Evolutionary conservation across 345 rosid species (phyloP).

Genomic region (Xanthoceras sorbifolium): DNA sequence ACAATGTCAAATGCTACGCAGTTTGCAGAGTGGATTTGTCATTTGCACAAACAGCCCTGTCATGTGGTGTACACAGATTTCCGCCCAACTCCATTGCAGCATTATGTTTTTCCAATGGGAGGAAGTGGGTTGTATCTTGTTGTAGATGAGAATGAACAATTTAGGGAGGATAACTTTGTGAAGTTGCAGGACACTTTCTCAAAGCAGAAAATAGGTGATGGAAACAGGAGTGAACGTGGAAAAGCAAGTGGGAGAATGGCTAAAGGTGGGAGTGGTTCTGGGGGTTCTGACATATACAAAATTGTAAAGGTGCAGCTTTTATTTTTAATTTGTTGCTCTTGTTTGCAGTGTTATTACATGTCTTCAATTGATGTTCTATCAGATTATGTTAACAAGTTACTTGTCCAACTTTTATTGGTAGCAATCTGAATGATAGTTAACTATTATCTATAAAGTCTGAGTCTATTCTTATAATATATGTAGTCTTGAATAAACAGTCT

Average conservation of each 20-base stretch:
- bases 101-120: slow-evolving; percentile 91
- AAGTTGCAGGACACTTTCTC: slow-evolving; percentile 86
- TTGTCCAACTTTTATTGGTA: not conserved
- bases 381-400: not conserved
- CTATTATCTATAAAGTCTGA: not conserved
- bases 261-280: slow-evolving; percentile 70
- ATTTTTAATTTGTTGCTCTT: slow-evolving; percentile 12
- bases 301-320: slow-evolving; percentile 77
- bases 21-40: slow-evolving; percentile 97
- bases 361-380: not conserved
- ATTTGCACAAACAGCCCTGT: slow-evolving; percentile 93
- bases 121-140: slow-evolving; percentile 93
- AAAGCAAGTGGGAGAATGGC: slow-evolving; percentile 82
- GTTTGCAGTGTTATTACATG: slow-evolving; percentile 10
- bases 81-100: slow-evolving; percentile 98
- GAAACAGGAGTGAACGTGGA: slow-evolving; percentile 60
- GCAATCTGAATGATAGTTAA: slow-evolving; percentile 10
- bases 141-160: slow-evolving; percentile 93
- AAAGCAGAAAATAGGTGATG: slow-evolving; percentile 61
- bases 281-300: slow-evolving; percentile 90
- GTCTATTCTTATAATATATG: not conserved
- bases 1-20: slow-evolving; percentile 99
- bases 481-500: not conserved
- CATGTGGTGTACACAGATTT: slow-evolving; percentile 98
- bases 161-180: slow-evolving; percentile 86